Percentiles rank a stretch among this genome's conserved stretches.
Evolutionary conservation across 371 early-diverging fungal species (phyloP).

Genomic region (Mortierella sp.): DNA sequence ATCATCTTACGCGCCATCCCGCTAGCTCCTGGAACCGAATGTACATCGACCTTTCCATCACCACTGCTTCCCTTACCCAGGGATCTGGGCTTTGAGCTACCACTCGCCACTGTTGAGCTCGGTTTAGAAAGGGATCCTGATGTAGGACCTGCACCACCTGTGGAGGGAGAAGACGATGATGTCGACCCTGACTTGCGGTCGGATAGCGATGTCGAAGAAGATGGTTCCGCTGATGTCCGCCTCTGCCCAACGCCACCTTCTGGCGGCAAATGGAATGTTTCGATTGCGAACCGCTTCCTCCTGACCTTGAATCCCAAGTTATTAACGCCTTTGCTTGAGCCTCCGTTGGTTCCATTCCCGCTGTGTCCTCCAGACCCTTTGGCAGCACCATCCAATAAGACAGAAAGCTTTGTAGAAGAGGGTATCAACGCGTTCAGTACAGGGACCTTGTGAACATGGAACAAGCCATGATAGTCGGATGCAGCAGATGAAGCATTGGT

Average conservation of each 20-base stretch:
- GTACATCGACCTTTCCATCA: slow-evolving; percentile 33
- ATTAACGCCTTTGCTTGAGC: slow-evolving; percentile 64
- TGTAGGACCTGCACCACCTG: slow-evolving; percentile 3
- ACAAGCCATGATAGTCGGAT: slow-evolving; percentile 89
- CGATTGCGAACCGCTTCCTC: slow-evolving; percentile 90
- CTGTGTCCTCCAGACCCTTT: slow-evolving; percentile 49
- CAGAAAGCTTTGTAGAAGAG: slow-evolving; percentile 77
- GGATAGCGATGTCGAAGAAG: slow-evolving; percentile 25
- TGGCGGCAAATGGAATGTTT: slow-evolving; percentile 93
- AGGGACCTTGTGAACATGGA: slow-evolving; percentile 88
- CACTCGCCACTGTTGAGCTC: not conserved
- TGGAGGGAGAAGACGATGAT: slow-evolving; percentile 19
- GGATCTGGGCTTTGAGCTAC: not conserved
- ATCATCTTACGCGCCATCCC: slow-evolving; percentile 56
- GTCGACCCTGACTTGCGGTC: slow-evolving; percentile 28
- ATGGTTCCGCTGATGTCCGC: slow-evolving; percentile 62
- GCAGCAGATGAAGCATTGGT: slow-evolving; percentile 62
- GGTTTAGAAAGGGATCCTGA: slow-evolving; percentile 16
- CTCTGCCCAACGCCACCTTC: slow-evolving; percentile 86
- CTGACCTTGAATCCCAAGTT: slow-evolving; percentile 89
- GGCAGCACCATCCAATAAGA: slow-evolving; percentile 66
- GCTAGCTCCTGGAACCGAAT: slow-evolving; percentile 52
- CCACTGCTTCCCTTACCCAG: slow-evolving; percentile 8
- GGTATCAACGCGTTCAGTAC: slow-evolving; percentile 83
- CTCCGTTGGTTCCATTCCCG: slow-evolving; percentile 16